Base-by-base conservation (phyloP, 208 protist genomes). In the Wallacemonas sp. region DNA sequence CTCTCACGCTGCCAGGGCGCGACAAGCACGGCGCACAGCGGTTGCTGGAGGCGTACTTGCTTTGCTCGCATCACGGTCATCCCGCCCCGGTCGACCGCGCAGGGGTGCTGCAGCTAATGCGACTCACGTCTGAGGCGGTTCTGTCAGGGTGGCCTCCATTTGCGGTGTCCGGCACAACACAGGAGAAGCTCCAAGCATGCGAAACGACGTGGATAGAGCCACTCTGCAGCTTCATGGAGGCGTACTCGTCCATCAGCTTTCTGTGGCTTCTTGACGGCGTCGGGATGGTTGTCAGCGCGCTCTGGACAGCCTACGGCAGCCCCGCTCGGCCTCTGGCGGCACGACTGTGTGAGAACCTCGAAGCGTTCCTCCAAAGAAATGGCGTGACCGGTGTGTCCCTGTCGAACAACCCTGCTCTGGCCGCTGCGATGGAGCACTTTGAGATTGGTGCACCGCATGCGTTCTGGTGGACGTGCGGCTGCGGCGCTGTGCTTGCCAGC, bases 391-490 rank as follows among this genome's bases (percentile, higher is more conserved):
- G 84, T 0, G 68, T 94, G 12, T 64, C 75, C 17, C 55, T 94
- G 12, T 36, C 64, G 17, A 68, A 77, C 30, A 88, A 86, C 62
- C 81, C 84, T 2, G 36, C 44, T 19, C 77, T 94, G 28, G 75
- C 79, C 14, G 75, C 60, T 24, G 69, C 79, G 26, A 58, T 89
- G 56, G 75, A 91, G 33, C 46, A 70, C 34, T 90, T 90, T 64
- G 22, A 68, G 14, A 33, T 90, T 17, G 80, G 75, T 2, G 63
- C 75, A 31, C 60, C 72, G 0, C 6, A 56, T 3, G 27, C 54
- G 17, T 94, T 91, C 53, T 94, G 84, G 84, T 94, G 88, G 88
- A 30, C 21, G 24, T 94, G 88, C 66, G 84, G 88, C 6, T 94
- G 88, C 62, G 88, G 88, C 0, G 68, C 70, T 28, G 56, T 73